Evolutionary conservation across 495 filamentous ascomycete genomes (phyloP), one percentile per base, ranked within the genome.

Genomic region (Annulohypoxylon maeteangense): DNA sequence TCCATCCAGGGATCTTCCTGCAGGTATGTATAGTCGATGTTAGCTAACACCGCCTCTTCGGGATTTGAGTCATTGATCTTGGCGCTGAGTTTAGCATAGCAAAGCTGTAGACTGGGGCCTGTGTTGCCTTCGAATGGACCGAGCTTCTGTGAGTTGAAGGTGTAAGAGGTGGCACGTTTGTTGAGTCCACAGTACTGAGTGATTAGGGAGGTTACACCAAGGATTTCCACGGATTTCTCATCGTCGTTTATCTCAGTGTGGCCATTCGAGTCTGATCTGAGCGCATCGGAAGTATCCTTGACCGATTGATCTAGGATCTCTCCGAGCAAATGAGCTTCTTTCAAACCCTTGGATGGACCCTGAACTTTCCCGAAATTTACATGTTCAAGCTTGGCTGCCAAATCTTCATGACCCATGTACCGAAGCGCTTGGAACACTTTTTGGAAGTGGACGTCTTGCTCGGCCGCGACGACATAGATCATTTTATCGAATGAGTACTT

Each of bases 31-130:
- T 56, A 56, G 53, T 56, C 31, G 32, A 36, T 14, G 31, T 38
- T 56, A 11, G 53, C 31, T 38, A 56, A 14, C 5, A 22, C 16
- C 3, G 53, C 18, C 31, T 38, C 53, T 10, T 56, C n/a, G 16
- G 53, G 7, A 56, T 56, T 12, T 36, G 53, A 56, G n/a, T 56
- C 31, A 31, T 22, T 36, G 53, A 56, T 56, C 31, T 56, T 53
- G 2, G 48, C 48, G 25, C 48, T 7, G 12, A 53, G 48, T 16
- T 31, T 36, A 4, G 31, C 31, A 23, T 56, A 56, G 31, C 31
- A 56, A 6, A 56, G 29, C 32, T 56, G 53, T 14, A 56, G 14
- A 38, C 4, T 56, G 6, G 31, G 29, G 1, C 53, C 53, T 22
- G 53, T 36, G 8, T 56, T 16, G 1, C 53, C 53, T 38, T 56